Percentiles rank a stretch among this genome's conserved stretches.
Conservation (phyloP, 2,329 filamentous ascomycete species). For the Truncatella angustata region DNA sequence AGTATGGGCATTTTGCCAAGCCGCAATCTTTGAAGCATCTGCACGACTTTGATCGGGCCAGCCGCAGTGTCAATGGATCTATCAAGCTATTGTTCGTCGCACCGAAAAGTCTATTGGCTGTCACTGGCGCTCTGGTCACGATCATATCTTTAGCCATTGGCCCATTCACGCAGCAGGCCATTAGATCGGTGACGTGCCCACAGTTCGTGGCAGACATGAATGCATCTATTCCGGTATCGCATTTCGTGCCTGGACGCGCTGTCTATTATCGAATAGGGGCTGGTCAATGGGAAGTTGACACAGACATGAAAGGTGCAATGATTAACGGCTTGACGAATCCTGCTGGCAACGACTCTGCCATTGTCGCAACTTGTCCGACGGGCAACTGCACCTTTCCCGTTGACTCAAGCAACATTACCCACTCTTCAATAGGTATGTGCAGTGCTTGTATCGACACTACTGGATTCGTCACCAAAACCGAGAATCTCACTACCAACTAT, state of each 20-base stretch:
- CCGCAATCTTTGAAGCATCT: slow-evolving; percentile 25
- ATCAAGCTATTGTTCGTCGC: slow-evolving; percentile 21
- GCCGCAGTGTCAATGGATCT: slow-evolving; percentile 25
- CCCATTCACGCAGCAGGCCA: slow-evolving; percentile 29
- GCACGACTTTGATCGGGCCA: slow-evolving; percentile 29
- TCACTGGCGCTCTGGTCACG: slow-evolving; percentile 20
- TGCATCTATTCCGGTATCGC: slow-evolving; percentile 15
- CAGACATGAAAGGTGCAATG: slow-evolving; percentile 30
- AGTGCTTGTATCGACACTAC: slow-evolving; percentile 23
- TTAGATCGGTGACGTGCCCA: slow-evolving; percentile 20
- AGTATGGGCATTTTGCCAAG: slow-evolving; percentile 30
- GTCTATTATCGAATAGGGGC: slow-evolving; percentile 18
- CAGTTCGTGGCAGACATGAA: slow-evolving; percentile 11
- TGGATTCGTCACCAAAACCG: slow-evolving; percentile 11
- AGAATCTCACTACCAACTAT: slow-evolving; percentile 10
- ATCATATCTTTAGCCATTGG: slow-evolving; percentile 27
- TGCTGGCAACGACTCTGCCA: slow-evolving; percentile 17
- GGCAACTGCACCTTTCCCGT: slow-evolving; percentile 24
- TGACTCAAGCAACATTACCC: slow-evolving; percentile 18
- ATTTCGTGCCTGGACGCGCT: slow-evolving; percentile 12
- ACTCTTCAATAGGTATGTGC: slow-evolving; percentile 25
- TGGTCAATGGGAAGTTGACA: slow-evolving; percentile 20
- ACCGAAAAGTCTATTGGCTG: slow-evolving; percentile 7
- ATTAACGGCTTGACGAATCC: slow-evolving; percentile 27
- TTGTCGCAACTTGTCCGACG: slow-evolving; percentile 18